Evolutionary conservation across 805 yeast species (phyloP), one percentile per base, ranked within the genome.

Genomic region (Allodekkera sacchari): DNA sequence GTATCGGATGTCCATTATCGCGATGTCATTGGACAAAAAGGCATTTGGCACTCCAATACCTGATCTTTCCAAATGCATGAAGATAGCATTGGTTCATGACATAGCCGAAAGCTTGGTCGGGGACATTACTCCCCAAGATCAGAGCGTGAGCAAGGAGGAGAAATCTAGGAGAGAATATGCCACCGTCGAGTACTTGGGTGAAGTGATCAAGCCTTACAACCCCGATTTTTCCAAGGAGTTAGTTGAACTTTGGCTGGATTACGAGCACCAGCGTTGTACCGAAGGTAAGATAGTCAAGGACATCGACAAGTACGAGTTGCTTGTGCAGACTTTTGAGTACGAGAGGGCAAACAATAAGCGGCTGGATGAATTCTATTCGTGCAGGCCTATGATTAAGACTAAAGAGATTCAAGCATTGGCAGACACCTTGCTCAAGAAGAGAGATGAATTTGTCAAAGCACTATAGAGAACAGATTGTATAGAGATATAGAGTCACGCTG

Each of bases 51-150:
- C 26, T 6, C 38, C 38, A 12, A 34, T 27, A 57, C 56, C 62
- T 2, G 75, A 83, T 55, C 63, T 71, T 17, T 67, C 71, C 37
- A 73, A 73, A 44, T 85, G 96, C 62, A 80, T 77, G 30, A 80
- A 82, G 57, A 87, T 89, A 33, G 87, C 96, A 1, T 63, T 87
- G 25, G 77, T 87, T 20, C 98, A 89, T 62, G 98, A 89, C 55
- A 82, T 89, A 47, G 96, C 97, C 8, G 98, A 89, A 63, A 57
- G 88, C 4, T 61, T 89, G 18, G 97, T 89, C 10, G 98, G 98
- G 20, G 98, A 89, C 54, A 83, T 89, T 31, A 87, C 95, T 2
- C 92, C 98, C 46, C 57, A 72, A 54, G 83, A 87, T 59, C 50
- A 69, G 37, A 37, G 45, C 0, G 72, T 88, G 19, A 63, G 74